These are phyloP conservation scores for Hirschfeldia incana DNA, from an alignment of 345 rosid species.

Conservation along the genomic window DNA sequence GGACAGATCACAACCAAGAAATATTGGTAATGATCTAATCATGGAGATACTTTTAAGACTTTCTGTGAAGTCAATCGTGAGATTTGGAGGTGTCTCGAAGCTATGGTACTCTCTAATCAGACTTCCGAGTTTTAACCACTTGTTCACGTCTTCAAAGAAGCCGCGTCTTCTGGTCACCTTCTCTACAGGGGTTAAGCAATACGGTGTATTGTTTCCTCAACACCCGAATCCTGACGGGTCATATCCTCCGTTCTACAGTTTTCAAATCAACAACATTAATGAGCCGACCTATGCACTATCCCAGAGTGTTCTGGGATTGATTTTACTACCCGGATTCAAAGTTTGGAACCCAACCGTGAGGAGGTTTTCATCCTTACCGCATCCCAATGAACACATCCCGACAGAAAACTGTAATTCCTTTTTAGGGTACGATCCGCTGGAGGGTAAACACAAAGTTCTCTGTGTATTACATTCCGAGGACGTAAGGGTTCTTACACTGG, in stretches of 20 bases:
- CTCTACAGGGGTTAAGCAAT: neutral
- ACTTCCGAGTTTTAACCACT: neutral
- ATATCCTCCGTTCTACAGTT: neutral
- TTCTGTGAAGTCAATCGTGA: neutral
- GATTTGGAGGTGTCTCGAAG: neutral
- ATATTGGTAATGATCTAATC: neutral
- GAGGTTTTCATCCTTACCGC: neutral
- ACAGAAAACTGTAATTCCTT: neutral
- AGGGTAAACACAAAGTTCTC: neutral
- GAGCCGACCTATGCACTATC: neutral
- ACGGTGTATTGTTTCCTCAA: neutral
- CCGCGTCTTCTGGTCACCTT: neutral
- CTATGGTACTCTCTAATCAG: neutral
- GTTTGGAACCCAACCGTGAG: neutral
- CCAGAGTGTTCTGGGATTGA: neutral
- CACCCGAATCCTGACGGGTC: neutral
- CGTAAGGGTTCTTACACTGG: neutral
- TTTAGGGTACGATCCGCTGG: neutral
- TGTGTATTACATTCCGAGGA: neutral
- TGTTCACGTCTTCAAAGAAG: neutral
- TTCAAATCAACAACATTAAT: neutral
- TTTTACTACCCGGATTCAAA: neutral
- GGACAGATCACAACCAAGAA: neutral
- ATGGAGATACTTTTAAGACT: neutral
- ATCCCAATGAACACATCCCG: neutral